A percentile compares a stretch with the other conserved stretches of the same genome.
Conservation (phyloP, 345 rosid genomes). For the Kernera saxatilis region DNA sequence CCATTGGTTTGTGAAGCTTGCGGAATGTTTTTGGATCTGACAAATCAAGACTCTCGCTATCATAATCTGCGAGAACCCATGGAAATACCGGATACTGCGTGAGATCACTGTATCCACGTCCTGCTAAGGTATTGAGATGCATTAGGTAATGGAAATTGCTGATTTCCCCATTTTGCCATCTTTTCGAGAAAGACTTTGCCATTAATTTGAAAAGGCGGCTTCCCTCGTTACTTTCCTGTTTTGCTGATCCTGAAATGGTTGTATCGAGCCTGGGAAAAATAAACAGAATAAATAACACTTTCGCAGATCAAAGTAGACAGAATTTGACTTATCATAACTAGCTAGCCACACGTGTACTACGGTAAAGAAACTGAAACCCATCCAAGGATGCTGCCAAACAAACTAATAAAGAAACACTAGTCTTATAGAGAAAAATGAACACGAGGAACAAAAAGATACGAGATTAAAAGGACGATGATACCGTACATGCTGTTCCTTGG, state of each 20-base stretch:
- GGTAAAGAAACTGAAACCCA: not conserved
- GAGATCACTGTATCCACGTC: slow-evolving; percentile 99
- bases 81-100: slow-evolving; percentile 99
- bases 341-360: not conserved
- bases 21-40: slow-evolving; percentile 86
- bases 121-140: slow-evolving; percentile 99
- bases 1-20: slow-evolving; percentile 96
- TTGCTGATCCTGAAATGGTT: slow-evolving; percentile 89
- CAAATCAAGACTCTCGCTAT: slow-evolving; percentile 77
- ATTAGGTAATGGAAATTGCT: slow-evolving; percentile 99
- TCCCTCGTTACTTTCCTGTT: slow-evolving; percentile 90
- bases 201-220: slow-evolving; percentile 82
- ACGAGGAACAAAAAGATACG: slow-evolving; percentile 9
- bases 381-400: not conserved
- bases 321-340: not conserved
- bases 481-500: slow-evolving; percentile 92
- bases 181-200: slow-evolving; percentile 97
- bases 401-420: not conserved
- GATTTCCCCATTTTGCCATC: slow-evolving; percentile 99
- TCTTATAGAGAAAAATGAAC: not conserved
- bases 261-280: slow-evolving; percentile 74
- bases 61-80: slow-evolving; percentile 97
- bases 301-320: slow-evolving; percentile 20
- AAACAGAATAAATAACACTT: slow-evolving; percentile 18
- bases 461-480: slow-evolving; percentile 21